These are phyloP conservation scores for Neoboletus brunneissimus DNA, from an alignment of 768 basidiomycete species.

Conservation along the genomic window DNA sequence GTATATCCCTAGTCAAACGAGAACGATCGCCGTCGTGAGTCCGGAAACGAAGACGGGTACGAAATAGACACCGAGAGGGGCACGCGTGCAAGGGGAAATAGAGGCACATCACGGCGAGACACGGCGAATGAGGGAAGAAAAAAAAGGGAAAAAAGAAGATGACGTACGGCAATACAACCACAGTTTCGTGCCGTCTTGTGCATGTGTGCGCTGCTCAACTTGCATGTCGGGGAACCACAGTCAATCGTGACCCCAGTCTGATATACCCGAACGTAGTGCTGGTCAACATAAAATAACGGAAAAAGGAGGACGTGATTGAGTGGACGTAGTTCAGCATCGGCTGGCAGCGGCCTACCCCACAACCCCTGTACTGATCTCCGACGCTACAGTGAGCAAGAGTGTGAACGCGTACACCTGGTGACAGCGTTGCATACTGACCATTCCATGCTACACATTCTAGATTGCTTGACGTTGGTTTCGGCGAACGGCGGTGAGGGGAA, in stretches of 20 bases:
- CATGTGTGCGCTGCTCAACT: conserved; percentile 53
- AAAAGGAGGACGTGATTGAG: not conserved
- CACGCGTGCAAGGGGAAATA: not conserved
- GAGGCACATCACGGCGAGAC: not conserved
- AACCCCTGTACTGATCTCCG: conserved; percentile 45
- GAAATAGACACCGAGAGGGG: not conserved
- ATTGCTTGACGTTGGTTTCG: conserved; percentile 1
- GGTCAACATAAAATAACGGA: not conserved
- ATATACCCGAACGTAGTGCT: conserved; percentile 66
- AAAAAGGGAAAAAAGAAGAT: not conserved
- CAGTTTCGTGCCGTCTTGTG: conserved; percentile 61
- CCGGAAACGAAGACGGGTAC: not conserved
- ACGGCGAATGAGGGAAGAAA: not conserved
- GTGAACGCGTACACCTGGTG: conserved; percentile 3
- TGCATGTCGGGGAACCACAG: conserved; percentile 51
- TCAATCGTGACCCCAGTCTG: conserved; percentile 60
- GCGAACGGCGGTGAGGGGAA: not conserved
- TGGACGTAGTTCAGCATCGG: not conserved
- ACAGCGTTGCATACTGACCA: conserved; percentile 37
- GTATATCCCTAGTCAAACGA: conserved; percentile 30
- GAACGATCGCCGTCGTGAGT: conserved; percentile 2
- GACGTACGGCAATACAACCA: conserved; percentile 45
- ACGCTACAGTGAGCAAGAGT: conserved; percentile 24
- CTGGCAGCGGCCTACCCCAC: conserved; percentile 31
- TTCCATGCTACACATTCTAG: conserved; percentile 57